phyloP scores from a whole-genome alignment of 768 basidiomycete species.

The Hygrophoropsis aurantiaca region DNA sequence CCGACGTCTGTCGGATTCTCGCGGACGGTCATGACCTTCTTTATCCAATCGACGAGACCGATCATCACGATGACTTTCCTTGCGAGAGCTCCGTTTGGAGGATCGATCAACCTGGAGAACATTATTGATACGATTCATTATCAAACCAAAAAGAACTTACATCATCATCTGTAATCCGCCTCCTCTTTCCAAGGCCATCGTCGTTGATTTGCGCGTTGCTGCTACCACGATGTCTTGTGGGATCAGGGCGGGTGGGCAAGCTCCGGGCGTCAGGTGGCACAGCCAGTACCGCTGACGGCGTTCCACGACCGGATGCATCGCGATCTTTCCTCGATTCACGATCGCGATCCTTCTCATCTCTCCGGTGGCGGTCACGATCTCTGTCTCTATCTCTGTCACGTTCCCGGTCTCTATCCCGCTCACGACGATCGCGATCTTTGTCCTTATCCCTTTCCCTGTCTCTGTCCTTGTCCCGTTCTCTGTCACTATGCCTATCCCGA shows the following conservation, averaged over 20 bases:
- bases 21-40: conserved; percentile 62
- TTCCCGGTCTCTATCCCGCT: conserved; percentile 44
- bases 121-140: conserved; percentile 2
- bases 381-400: conserved; percentile 47
- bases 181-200: conserved; percentile 71
- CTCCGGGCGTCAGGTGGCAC: conserved; percentile 50
- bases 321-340: conserved; percentile 63
- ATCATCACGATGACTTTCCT: conserved; percentile 77
- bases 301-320: conserved; percentile 38
- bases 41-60: conserved; percentile 69
- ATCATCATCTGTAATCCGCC: conserved; percentile 70
- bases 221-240: conserved; percentile 47
- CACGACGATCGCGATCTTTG: conserved; percentile 37
- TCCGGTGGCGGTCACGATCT: conserved; percentile 48
- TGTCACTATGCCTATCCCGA: conserved; percentile 45
- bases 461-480: conserved; percentile 46
- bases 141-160: conserved; percentile 40
- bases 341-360: conserved; percentile 66
- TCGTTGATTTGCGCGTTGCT: conserved; percentile 45
- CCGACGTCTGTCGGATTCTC: conserved; percentile 67
- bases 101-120: conserved; percentile 61
- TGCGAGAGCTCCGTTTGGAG: conserved; percentile 80
- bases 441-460: conserved; percentile 41
- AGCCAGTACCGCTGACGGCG: conserved; percentile 29
- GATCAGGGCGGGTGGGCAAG: conserved; percentile 60